Evolutionary conservation across 2,329 filamentous ascomycete genomes (phyloP), one percentile per base, ranked within the genome.

Genomic region (Trichoderma simmonsii): DNA sequence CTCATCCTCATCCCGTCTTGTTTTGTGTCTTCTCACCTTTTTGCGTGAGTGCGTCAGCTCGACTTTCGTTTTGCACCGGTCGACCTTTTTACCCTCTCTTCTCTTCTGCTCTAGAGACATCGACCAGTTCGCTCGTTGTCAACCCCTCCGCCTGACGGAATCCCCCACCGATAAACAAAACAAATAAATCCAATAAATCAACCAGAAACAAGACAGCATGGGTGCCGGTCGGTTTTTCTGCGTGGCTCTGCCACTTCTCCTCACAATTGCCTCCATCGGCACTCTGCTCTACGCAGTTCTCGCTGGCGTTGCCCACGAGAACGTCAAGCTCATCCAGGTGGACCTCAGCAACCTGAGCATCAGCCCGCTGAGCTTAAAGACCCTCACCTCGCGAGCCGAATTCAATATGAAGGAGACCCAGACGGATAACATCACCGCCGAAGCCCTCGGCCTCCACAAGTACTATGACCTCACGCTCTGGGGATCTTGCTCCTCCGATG

Each of bases 381-480:
- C 73, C n/a, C 65, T 74, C 57, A 72, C 72, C 56, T 70, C 72
- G 6, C 77, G 78, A 54, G 73, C 75, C 48, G 70, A 74, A 2
- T 64, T 67, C 62, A 34, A 36, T 51, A 30, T 67, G 26, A 67
- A 67, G 64, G 51, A 28, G 11, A 63, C 64, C 62, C 76, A 78
- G 73, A 77, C 74, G 74, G 80, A 76, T 75, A 90, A 89, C 81
- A 85, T 91, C 77, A 90, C 87, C 4, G 88, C 88, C 8, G 75
- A 80, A 1, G 82, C 88, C 28, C 85, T 93, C 57, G 85, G 88
- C 70, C 87, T 97, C 72, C 88, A 87, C 77, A 90, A 95, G 79
- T 86, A 90, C 78, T 98, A 98, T 87, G 88, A 92, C 73, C 86
- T 98, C 79, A 89, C 88, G 79, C 86, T 98, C 48, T 97, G 93